These are phyloP conservation scores for Ciborinia camelliae DNA, from an alignment of 2,329 filamentous ascomycete species.

Conservation along the genomic window DNA sequence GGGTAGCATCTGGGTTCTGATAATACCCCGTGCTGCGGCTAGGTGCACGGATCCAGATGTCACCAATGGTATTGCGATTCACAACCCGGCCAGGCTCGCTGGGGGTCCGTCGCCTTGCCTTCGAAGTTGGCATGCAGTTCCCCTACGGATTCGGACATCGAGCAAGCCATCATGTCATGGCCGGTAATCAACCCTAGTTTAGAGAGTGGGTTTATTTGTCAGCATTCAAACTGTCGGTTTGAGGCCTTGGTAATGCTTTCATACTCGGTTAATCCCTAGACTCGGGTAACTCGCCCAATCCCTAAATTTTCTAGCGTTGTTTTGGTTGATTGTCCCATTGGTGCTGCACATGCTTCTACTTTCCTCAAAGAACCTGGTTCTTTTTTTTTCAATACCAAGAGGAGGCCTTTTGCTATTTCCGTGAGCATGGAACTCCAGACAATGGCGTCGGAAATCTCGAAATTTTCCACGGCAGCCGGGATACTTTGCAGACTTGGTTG, in stretches of 20 bases:
- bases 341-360: neutral
- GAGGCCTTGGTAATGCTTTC: neutral
- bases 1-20: neutral
- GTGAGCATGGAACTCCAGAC: neutral
- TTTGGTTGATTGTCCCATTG: neutral
- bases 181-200: constrained; percentile 5
- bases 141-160: neutral
- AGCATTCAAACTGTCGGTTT: neutral
- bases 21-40: neutral
- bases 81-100: neutral
- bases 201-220: neutral
- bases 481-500: neutral
- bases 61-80: neutral
- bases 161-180: neutral
- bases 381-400: neutral
- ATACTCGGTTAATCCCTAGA: constrained; percentile 6
- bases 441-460: neutral
- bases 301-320: neutral
- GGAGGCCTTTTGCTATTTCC: neutral
- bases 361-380: neutral
- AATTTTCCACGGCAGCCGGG: neutral
- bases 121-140: constrained; percentile 5
- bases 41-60: neutral
- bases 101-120: neutral
- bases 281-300: neutral